Percentiles rank a stretch among this genome's conserved stretches.
Evolutionary conservation across 306 rosid species (phyloP).

Genomic region (Fragaria nilgerrensis): DNA sequence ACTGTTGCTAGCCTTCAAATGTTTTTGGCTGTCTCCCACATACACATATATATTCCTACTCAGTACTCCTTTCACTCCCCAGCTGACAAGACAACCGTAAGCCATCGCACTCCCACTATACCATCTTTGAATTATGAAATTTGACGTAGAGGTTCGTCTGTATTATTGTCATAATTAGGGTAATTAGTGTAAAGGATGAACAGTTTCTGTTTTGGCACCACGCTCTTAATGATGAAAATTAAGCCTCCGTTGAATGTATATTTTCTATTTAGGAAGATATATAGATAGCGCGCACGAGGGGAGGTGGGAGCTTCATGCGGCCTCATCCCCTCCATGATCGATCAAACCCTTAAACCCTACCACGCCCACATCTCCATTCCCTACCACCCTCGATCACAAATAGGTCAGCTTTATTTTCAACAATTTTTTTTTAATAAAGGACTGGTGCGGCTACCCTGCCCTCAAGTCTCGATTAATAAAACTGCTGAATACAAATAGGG

Average conservation of each 20-base stretch:
- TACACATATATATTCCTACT: constrained; percentile 16
- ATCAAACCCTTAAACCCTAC: constrained; percentile 37
- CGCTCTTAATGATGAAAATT: constrained; percentile 47
- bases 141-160: neutral
- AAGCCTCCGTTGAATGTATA: constrained; percentile 5
- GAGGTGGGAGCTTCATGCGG: constrained; percentile 44
- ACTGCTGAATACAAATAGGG: too few relatives aligned
- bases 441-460: too few relatives aligned
- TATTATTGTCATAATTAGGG: constrained; percentile 1
- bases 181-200: neutral
- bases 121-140: neutral
- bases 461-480: too few relatives aligned
- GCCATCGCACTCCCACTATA: constrained; percentile 23
- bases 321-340: constrained; percentile 26
- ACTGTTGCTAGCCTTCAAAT: constrained; percentile 58
- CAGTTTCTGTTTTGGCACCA: constrained; percentile 35
- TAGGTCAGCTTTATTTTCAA: neutral
- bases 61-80: constrained; percentile 15
- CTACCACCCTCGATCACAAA: neutral
- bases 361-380: constrained; percentile 10
- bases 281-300: constrained; percentile 62
- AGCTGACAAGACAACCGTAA: constrained; percentile 50
- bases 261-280: constrained; percentile 21
- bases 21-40: constrained; percentile 77
- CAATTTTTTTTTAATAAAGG: too few relatives aligned